Base-by-base conservation (phyloP, 2,329 filamentous ascomycete species). In the Ophiostoma sp. region DNA sequence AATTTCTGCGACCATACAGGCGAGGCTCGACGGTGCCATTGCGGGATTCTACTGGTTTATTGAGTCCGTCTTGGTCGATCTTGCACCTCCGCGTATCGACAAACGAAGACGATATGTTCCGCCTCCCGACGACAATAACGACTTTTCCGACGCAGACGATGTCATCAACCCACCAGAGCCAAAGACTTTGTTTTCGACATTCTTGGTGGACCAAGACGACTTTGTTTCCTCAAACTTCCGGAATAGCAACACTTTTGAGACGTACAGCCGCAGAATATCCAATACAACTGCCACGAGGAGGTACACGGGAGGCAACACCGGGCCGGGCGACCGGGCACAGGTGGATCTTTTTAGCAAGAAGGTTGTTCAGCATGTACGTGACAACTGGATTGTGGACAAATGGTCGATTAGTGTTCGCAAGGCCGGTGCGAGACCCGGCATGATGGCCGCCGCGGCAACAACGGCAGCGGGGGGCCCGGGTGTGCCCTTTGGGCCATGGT, bases 361-460 rank as follows among this genome's bases (percentile, higher is more conserved):
- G 68, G 85, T 88, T 50, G 72, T 82, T 5, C 80, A 81, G 9
- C 86, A 88, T 57, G 82, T 87, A 12, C 78, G 79, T 3, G 82
- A 80, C 61, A 85, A 83, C 57, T 88, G 87, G 87, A 73, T 76
- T 0, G 77, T 79, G 9, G 66, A 73, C 11, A 74, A 73, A 12
- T 75, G 74, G 2, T 57, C 68, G 9, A 77, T 81, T 7, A 75
- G 70, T 68, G 76, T 79, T 28, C 74, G 73, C 59, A 75, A 31
- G n/a, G 59, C 75, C 0, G 72, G 70, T 2, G 64, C 42, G 25
- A 52, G 72, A 3, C 25, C 72, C 25, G 71, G 52, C 15, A 45
- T 45, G 61, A 8, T 12, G 36, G 61, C 61, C 11, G 61, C 33
- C 7, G 6, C 36, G n/a, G 22, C 61, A 28, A 45, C 36, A 2